Evolutionary conservation across 495 filamentous ascomycete genomes (phyloP).

Genomic region (Neurospora terricola): DNA sequence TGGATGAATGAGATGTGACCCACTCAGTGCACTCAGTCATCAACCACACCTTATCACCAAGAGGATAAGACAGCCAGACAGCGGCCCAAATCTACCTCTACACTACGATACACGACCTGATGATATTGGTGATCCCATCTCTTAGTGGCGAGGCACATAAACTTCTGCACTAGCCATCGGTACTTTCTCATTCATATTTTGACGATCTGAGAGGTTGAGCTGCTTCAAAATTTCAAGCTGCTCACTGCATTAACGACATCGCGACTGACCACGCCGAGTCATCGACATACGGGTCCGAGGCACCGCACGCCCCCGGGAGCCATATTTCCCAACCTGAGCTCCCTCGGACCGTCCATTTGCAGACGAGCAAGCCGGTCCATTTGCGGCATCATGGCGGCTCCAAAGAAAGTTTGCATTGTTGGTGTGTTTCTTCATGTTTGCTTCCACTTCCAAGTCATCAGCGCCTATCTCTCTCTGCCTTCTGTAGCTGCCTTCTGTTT

Average conservation of each 20-base stretch:
- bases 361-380: background rate
- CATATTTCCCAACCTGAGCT: background rate
- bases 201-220: background rate
- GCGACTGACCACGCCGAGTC: background rate
- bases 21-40: background rate
- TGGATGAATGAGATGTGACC: background rate
- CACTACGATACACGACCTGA: too few relatives aligned
- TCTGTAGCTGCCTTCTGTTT: background rate
- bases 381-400: background rate
- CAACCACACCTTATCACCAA: background rate
- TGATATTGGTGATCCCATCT: background rate
- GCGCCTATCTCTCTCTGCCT: background rate
- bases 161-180: too few relatives aligned
- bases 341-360: background rate
- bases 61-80: background rate
- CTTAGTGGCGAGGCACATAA: background rate
- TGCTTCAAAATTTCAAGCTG: background rate
- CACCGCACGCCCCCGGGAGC: background rate
- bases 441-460: background rate
- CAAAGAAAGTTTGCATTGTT: slow-evolving; percentile 59
- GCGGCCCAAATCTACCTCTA: too few relatives aligned
- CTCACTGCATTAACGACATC: background rate
- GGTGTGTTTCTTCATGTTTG: slow-evolving; percentile 33
- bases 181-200: too few relatives aligned
- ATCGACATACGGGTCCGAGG: background rate